Percentiles rank a stretch among this genome's conserved stretches.
These are phyloP conservation scores for Neonothopanus nambi DNA, from an alignment of 1,284 basidiomycete genomes.

Conservation along the genomic window DNA sequence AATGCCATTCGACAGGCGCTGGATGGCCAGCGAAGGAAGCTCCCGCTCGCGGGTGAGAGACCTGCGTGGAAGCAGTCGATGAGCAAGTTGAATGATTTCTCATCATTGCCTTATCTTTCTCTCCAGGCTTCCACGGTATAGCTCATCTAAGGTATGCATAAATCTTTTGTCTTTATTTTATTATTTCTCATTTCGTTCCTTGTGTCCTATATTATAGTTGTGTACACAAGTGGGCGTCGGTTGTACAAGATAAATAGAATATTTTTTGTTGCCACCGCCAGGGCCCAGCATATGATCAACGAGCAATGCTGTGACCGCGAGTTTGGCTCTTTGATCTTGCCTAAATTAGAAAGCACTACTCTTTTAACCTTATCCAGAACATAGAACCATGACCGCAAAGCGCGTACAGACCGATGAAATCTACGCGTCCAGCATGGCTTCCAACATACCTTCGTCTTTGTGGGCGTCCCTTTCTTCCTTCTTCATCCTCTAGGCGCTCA, in stretches of 20 bases:
- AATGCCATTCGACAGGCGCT: conserved; percentile 25
- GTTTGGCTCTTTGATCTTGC: neutral
- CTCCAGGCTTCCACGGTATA: too few relatives aligned
- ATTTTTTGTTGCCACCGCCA: too few relatives aligned
- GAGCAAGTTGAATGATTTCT: too few relatives aligned
- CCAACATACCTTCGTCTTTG: conserved; percentile 20
- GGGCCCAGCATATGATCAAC: too few relatives aligned
- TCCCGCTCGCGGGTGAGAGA: too few relatives aligned
- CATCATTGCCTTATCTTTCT: too few relatives aligned
- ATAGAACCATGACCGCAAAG: conserved; percentile 32
- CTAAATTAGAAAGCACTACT: neutral
- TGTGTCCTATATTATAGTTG: neutral
- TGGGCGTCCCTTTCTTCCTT: conserved; percentile 6
- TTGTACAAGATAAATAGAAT: too few relatives aligned
- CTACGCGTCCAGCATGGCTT: conserved; percentile 32
- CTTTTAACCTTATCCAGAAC: neutral
- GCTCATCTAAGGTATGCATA: too few relatives aligned
- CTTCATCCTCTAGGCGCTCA: neutral
- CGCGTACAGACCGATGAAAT: conserved; percentile 43
- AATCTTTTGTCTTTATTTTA: neutral
- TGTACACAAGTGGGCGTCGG: neutral
- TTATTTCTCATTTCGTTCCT: neutral
- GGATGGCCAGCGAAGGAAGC: too few relatives aligned
- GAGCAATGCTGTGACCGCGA: neutral
- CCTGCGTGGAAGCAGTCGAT: too few relatives aligned